phyloP scores from a whole-genome alignment of 78 protist species.

The Tieghemostelium lacteum region DNA sequence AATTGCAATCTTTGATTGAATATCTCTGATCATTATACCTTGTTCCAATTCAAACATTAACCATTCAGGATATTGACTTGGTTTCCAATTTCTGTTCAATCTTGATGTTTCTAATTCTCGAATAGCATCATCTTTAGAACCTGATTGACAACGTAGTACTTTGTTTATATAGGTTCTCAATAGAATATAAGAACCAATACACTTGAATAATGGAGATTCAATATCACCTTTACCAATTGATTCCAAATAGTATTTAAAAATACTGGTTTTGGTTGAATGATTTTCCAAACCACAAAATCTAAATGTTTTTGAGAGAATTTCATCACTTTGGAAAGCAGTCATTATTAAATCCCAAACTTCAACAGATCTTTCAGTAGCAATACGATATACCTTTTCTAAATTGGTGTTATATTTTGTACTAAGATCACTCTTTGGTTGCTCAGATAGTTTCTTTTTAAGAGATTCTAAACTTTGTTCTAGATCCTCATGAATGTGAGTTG shows the following conservation, averaged over 20 bases:
- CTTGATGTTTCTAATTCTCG: background rate
- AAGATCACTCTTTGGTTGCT: background rate
- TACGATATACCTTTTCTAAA: background rate
- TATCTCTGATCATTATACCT: background rate
- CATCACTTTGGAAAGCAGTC: background rate
- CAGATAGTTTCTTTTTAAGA: background rate
- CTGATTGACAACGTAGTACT: background rate
- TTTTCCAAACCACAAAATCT: no score
- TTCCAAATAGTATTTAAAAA: background rate
- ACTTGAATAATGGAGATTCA: background rate
- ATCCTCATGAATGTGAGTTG: background rate
- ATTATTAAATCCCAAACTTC: background rate
- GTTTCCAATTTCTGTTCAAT: background rate
- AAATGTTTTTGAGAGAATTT: no score
- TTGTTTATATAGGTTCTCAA: background rate
- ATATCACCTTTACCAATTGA: background rate
- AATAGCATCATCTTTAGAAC: background rate
- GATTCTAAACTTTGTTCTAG: background rate
- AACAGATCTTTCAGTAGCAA: background rate
- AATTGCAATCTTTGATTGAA: background rate
- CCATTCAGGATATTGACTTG: background rate
- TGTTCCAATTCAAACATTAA: constrained; percentile 5
- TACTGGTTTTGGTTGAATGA: no score
- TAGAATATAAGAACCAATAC: background rate
- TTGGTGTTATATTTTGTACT: no score